phyloP scores from a whole-genome alignment of 2,329 filamentous ascomycete genomes.

The Monosporascus ibericus region DNA sequence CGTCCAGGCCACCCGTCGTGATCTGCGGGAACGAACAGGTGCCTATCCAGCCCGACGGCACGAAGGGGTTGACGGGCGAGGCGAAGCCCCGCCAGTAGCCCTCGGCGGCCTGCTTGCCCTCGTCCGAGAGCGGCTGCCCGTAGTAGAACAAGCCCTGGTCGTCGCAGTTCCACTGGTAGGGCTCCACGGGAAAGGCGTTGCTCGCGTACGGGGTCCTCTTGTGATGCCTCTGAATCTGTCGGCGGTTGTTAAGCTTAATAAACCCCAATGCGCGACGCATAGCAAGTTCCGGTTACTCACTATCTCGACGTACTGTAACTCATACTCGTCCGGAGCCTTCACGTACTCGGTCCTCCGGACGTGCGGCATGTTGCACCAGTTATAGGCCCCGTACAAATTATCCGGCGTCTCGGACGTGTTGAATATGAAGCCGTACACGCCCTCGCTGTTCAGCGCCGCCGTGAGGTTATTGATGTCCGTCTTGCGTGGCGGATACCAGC shows the following conservation, averaged over 20 bases:
- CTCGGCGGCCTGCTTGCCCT: constrained; percentile 27
- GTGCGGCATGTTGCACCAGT: constrained; percentile 87
- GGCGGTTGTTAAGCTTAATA: constrained; percentile 1
- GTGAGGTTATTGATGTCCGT: constrained; percentile 56
- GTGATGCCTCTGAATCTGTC: constrained; percentile 71
- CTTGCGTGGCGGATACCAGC: constrained; percentile 53
- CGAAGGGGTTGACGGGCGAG: constrained; percentile 60
- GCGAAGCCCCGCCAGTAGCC: constrained; percentile 62
- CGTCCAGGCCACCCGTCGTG: constrained; percentile 62
- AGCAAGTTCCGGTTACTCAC: constrained; percentile 34
- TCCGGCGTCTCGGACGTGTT: constrained; percentile 56
- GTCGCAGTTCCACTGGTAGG: constrained; percentile 66
- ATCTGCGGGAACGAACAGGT: constrained; percentile 80
- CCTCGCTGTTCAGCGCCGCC: constrained; percentile 49
- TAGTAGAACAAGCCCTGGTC: constrained; percentile 67
- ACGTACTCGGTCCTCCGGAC: constrained; percentile 62
- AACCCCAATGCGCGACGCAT: neutral
- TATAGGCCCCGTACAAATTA: constrained; percentile 58
- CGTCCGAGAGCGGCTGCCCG: constrained; percentile 45
- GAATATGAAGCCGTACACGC: constrained; percentile 69
- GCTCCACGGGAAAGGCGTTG: constrained; percentile 71
- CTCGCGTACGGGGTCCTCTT: constrained; percentile 75
- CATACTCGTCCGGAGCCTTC: constrained; percentile 46
- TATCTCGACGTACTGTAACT: constrained; percentile 70
- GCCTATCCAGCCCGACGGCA: constrained; percentile 60